Evolutionary conservation across 2,329 filamentous ascomycete genomes (phyloP), one percentile per base, ranked within the genome.

Genomic region (Corinectria fuckeliana): DNA sequence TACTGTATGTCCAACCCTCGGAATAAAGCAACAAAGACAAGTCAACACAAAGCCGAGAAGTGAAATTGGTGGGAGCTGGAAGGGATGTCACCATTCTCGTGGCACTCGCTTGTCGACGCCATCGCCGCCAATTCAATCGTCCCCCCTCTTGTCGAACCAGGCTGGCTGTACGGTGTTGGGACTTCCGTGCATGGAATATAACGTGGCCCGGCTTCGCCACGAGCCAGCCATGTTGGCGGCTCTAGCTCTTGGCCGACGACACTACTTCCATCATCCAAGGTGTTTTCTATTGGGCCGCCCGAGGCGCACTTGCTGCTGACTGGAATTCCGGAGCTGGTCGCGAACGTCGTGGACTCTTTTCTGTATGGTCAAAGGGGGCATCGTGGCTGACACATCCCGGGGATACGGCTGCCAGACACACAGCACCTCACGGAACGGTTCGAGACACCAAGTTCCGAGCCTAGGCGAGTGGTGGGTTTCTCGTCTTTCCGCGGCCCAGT

Each of bases 11-110:
- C 50, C 48, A 50, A 50, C 47, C 47, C 25, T 14, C 50, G 50
- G 63, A 58, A 63, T 41, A 68, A 68, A 61, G 50, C 49, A 61
- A 41, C 13, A 48, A 57, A 32, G 30, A 25, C 34, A 50, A 45
- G 39, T 36, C 50, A 16, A n/a, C 26, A 25, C 51, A 42, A 49
- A 47, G 20, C 39, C 50, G 26, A 58, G 36, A 56, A 25, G 48
- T 36, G 32, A 54, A 21, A n/a, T 34, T 21, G 39, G 10, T 39
- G 10, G 49, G n/a, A 30, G 39, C 5, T 39, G 10, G 49, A 18
- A 30, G 45, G 21, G 13, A 28, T 23, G 9, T 23, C 21, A 39
- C 16, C 14, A 32, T 42, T 42, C 20, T 47, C 30, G 49, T 53
- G 26, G 48, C 48, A 56, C 41, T 52, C 25, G 47, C 48, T 32